Conservation (phyloP, 2,329 filamentous ascomycete species). For the Myriosclerotinia duriaeana region DNA sequence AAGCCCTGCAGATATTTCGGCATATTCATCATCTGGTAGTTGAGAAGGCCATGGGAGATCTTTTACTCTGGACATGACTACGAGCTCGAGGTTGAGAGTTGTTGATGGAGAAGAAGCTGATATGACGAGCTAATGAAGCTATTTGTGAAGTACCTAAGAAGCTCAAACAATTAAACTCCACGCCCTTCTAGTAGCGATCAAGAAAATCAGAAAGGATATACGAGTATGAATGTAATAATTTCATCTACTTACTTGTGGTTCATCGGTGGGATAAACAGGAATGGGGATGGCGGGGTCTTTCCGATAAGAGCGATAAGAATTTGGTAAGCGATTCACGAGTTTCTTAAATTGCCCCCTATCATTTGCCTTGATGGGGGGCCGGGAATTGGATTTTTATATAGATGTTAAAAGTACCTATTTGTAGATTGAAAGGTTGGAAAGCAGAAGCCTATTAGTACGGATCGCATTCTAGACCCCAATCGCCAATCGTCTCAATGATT, state of each 20-base stretch:
- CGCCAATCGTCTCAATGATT: no score
- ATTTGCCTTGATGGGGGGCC: no score
- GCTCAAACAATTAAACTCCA: background rate
- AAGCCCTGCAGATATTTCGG: slow-evolving; percentile 55
- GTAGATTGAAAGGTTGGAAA: background rate
- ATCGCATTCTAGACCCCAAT: background rate
- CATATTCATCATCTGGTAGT: slow-evolving; percentile 56
- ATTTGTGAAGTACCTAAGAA: background rate
- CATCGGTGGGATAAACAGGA: slow-evolving; percentile 4
- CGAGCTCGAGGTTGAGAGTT: slow-evolving; percentile 1
- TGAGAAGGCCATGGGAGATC: slow-evolving; percentile 38
- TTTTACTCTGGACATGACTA: slow-evolving; percentile 33
- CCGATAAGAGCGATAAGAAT: slow-evolving; percentile 19
- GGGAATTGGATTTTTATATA: background rate
- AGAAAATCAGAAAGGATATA: background rate
- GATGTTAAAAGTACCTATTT: background rate
- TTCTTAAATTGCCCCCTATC: background rate
- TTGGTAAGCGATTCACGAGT: background rate
- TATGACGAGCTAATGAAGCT: background rate
- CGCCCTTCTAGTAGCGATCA: background rate
- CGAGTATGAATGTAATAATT: background rate
- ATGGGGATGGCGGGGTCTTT: slow-evolving; percentile 17
- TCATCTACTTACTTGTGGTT: background rate
- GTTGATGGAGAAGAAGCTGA: background rate
- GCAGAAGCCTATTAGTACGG: background rate